Percentiles rank a stretch among this genome's conserved stretches.
phyloP scores from a whole-genome alignment of 805 yeast species.

The Ogataea ganodermae region DNA sequence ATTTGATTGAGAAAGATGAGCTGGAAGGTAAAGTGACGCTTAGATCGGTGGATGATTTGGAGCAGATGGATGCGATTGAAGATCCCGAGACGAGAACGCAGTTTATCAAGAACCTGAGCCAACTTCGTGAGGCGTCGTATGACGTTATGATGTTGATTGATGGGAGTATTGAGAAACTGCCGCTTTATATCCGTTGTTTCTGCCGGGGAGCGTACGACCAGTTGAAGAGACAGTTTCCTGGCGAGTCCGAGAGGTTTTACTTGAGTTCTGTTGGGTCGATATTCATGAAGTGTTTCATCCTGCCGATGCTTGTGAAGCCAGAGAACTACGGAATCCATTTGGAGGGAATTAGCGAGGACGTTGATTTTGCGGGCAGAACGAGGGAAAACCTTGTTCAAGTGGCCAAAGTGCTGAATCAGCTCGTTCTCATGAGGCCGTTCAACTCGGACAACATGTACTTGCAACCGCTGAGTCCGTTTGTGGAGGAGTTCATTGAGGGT shows the following conservation, averaged over 20 bases:
- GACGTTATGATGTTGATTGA: slow-evolving; percentile 55
- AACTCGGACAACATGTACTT: slow-evolving; percentile 60
- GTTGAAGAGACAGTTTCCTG: slow-evolving; percentile 48
- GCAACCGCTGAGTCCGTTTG: slow-evolving; percentile 78
- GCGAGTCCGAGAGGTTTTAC: slow-evolving; percentile 58
- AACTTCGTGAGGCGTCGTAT: slow-evolving; percentile 68
- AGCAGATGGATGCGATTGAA: slow-evolving; percentile 67
- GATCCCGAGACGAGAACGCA: slow-evolving; percentile 69
- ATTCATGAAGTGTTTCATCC: slow-evolving; percentile 53
- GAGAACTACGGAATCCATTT: slow-evolving; percentile 55
- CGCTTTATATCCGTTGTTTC: slow-evolving; percentile 58
- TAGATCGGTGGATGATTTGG: slow-evolving; percentile 23
- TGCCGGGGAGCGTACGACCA: slow-evolving; percentile 44
- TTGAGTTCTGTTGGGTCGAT: slow-evolving; percentile 70
- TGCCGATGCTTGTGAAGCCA: slow-evolving; percentile 50
- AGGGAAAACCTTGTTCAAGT: slow-evolving; percentile 57
- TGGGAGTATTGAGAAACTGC: slow-evolving; percentile 45
- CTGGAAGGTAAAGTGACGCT: slow-evolving; percentile 28
- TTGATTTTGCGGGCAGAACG: slow-evolving; percentile 30
- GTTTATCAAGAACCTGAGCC: slow-evolving; percentile 74
- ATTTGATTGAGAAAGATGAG: slow-evolving; percentile 41
- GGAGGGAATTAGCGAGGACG: slow-evolving; percentile 24
- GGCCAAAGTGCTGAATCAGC: slow-evolving; percentile 60
- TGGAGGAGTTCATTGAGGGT: slow-evolving; percentile 50
- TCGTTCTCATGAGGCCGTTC: slow-evolving; percentile 70